Percentiles rank a stretch among this genome's conserved stretches.
These are phyloP conservation scores for Heimioporus sp. DNA, from an alignment of 768 basidiomycete species.

Conservation along the genomic window DNA sequence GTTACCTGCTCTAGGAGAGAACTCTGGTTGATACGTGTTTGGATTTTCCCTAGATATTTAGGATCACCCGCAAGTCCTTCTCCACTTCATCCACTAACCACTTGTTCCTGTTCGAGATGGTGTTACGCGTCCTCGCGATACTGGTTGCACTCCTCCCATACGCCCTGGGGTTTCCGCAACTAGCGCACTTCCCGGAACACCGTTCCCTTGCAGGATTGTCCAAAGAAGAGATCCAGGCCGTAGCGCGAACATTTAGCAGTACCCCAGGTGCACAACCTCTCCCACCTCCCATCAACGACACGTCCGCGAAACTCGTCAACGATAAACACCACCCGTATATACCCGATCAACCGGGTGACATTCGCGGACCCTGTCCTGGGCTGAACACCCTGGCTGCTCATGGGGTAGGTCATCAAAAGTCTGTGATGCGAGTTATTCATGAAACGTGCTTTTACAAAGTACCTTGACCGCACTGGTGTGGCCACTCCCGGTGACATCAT, in stretches of 20 bases:
- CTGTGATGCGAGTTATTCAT: background rate
- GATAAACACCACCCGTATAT: conserved; percentile 17
- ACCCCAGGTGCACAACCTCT: conserved; percentile 23
- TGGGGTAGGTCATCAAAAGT: conserved; percentile 15
- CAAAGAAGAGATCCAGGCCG: conserved; percentile 7
- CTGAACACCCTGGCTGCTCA: conserved; percentile 27
- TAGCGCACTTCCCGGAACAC: no score
- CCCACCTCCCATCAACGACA: conserved; percentile 22
- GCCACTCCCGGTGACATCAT: conserved; percentile 23
- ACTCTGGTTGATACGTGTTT: no score
- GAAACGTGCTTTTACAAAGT: conserved; percentile 4
- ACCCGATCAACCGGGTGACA: conserved; percentile 14
- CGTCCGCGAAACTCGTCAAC: conserved; percentile 22
- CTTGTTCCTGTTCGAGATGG: no score
- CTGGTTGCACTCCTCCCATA: no score
- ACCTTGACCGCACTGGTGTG: conserved; percentile 18
- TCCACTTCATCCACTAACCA: no score
- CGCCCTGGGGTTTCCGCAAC: no score
- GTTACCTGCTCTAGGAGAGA: no score
- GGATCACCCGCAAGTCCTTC: no score
- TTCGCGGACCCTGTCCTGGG: conserved; percentile 26
- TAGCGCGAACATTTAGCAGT: conserved; percentile 11
- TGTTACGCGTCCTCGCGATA: no score
- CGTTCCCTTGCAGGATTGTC: no score
- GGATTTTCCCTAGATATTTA: no score